A percentile compares a stretch with the other conserved stretches of the same genome.
phyloP scores from a whole-genome alignment of 2,329 filamentous ascomycete genomes.

The Fusarium keratoplasticum region DNA sequence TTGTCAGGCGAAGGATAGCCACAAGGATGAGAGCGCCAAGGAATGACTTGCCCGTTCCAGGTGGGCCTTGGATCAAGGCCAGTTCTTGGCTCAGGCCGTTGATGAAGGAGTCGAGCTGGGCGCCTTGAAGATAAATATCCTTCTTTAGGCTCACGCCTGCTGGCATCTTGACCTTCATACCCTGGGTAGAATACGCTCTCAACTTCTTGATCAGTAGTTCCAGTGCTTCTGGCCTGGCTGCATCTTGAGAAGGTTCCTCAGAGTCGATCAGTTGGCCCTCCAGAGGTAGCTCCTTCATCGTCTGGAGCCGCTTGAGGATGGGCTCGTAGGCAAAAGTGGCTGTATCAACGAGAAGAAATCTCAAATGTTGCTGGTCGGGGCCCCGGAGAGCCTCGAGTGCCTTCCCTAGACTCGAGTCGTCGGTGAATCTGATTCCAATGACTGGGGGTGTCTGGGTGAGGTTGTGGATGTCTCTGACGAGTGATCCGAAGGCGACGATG shows the following conservation, averaged over 20 bases:
- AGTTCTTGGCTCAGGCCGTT: slow-evolving; percentile 64
- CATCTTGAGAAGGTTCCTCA: neutral
- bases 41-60: slow-evolving; percentile 82
- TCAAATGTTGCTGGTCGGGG: slow-evolving; percentile 36
- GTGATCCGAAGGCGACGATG: slow-evolving; percentile 69
- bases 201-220: neutral
- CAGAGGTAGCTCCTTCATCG: slow-evolving; percentile 66
- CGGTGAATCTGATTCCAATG: slow-evolving; percentile 63
- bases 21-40: slow-evolving; percentile 74
- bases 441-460: slow-evolving; percentile 59
- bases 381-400: slow-evolving; percentile 58
- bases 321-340: slow-evolving; percentile 78
- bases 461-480: slow-evolving; percentile 63
- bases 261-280: slow-evolving; percentile 61
- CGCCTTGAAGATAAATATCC: slow-evolving; percentile 41
- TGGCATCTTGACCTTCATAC: slow-evolving; percentile 16
- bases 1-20: slow-evolving; percentile 61
- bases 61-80: slow-evolving; percentile 78
- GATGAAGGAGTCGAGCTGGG: slow-evolving; percentile 69
- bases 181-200: neutral
- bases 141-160: slow-evolving; percentile 32
- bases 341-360: slow-evolving; percentile 71
- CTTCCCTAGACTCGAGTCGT: slow-evolving; percentile 57
- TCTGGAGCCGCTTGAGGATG: slow-evolving; percentile 69
- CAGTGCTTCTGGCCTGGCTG: slow-evolving; percentile 19